Evolutionary conservation across 202 grass and related monocot species (phyloP).

Genomic region (Schoenoplectus triqueter): DNA sequence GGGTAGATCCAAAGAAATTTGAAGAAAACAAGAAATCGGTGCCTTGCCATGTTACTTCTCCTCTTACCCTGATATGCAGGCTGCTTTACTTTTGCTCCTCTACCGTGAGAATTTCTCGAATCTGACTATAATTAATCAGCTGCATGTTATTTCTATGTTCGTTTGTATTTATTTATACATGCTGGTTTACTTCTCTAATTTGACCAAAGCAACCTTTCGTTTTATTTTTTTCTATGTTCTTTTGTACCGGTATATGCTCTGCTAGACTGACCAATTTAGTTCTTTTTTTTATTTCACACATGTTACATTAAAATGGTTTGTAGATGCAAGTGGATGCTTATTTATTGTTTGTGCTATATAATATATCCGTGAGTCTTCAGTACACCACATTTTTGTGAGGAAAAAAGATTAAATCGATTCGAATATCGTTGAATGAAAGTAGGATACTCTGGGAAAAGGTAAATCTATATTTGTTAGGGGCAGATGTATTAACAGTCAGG

Average conservation of each 20-base stretch:
- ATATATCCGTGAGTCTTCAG: too few relatives aligned
- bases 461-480: too few relatives aligned
- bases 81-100: background rate
- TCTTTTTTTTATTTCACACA: background rate
- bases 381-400: too few relatives aligned
- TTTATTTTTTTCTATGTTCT: background rate
- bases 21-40: background rate
- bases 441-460: too few relatives aligned
- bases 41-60: conserved; percentile 7
- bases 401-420: too few relatives aligned
- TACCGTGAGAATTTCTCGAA: background rate
- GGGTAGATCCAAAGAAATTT: background rate
- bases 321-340: background rate
- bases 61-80: background rate
- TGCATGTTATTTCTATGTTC: background rate
- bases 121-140: background rate
- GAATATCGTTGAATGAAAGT: too few relatives aligned
- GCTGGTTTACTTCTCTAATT: too few relatives aligned
- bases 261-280: background rate
- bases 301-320: background rate
- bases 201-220: too few relatives aligned
- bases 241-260: too few relatives aligned
- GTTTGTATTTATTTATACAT: background rate
- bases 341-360: background rate
- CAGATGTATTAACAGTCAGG: too few relatives aligned